Evolutionary conservation across 2,329 filamentous ascomycete species (phyloP).

Genomic region (Penicillium sp.): DNA sequence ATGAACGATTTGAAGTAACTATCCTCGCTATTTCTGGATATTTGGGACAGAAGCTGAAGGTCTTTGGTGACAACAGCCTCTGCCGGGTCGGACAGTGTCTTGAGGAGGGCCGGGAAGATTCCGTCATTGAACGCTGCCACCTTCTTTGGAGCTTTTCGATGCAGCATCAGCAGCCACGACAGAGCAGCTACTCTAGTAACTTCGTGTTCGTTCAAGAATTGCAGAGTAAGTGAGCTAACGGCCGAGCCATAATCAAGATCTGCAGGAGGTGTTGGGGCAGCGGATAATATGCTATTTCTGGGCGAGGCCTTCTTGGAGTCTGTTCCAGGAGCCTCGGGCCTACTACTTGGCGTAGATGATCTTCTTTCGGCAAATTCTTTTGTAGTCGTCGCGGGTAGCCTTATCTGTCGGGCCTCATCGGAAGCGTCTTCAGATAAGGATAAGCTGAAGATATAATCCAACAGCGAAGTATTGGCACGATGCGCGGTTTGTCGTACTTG

Average conservation of each 20-base stretch:
- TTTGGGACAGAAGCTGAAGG: conserved; percentile 89
- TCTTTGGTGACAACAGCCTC: conserved; percentile 96
- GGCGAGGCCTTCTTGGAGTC: conserved; percentile 42
- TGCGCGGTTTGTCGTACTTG: conserved; percentile 86
- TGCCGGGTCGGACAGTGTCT: conserved; percentile 92
- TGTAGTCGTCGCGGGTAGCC: conserved; percentile 45
- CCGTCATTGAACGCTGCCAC: conserved; percentile 95
- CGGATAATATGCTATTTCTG: conserved; percentile 53
- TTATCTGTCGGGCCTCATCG: conserved; percentile 47
- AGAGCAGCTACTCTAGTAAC: conserved; percentile 91
- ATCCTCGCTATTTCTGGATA: conserved; percentile 94
- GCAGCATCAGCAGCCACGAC: conserved; percentile 97
- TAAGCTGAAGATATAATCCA: conserved; percentile 92
- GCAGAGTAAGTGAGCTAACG: conserved; percentile 87
- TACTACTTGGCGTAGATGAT: conserved; percentile 46
- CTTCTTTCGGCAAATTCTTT: conserved; percentile 47
- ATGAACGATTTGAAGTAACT: conserved; percentile 98
- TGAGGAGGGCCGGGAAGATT: conserved; percentile 92
- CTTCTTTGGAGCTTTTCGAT: conserved; percentile 90
- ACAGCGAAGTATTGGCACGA: conserved; percentile 85
- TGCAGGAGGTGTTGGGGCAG: conserved; percentile 48
- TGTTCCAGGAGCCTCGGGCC: conserved; percentile 32
- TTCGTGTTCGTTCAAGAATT: conserved; percentile 97
- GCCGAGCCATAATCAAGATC: conserved; percentile 96
- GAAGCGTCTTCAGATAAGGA: conserved; percentile 75